Evolutionary conservation across 768 basidiomycete species (phyloP).

Genomic region (Tremella fuciformis): DNA sequence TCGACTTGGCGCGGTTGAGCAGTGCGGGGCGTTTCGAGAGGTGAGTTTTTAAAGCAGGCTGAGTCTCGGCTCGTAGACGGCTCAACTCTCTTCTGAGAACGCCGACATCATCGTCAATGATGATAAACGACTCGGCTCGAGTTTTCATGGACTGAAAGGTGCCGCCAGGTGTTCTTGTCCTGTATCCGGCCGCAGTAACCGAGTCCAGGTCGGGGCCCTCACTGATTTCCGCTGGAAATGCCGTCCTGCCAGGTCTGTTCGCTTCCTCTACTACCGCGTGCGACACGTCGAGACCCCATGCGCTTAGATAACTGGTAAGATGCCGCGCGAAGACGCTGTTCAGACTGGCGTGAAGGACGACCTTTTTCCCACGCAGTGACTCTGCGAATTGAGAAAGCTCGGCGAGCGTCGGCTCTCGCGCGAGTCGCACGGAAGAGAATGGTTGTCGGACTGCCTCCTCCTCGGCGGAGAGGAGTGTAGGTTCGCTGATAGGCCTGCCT

Average conservation of each 20-base stretch:
- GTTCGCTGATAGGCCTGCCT: conserved; percentile 58
- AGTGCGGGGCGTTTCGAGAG: conserved; percentile 45
- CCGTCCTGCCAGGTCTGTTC: conserved; percentile 6
- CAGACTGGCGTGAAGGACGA: conserved; percentile 78
- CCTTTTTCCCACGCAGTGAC: conserved; percentile 75
- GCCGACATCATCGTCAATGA: conserved; percentile 88
- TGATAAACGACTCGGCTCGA: conserved; percentile 59
- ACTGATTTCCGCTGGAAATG: neutral
- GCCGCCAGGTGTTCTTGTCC: conserved; percentile 9
- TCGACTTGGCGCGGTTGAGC: conserved; percentile 59
- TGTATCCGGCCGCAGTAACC: conserved; percentile 17
- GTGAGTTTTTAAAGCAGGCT: conserved; percentile 35
- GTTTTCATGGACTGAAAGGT: neutral
- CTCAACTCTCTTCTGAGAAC: conserved; percentile 73
- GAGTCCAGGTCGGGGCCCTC: conserved; percentile 17
- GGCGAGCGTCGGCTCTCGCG: conserved; percentile 72
- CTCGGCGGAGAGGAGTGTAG: conserved; percentile 55
- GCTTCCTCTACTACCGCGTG: conserved; percentile 58
- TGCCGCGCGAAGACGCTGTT: conserved; percentile 86
- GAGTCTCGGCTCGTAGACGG: conserved; percentile 58
- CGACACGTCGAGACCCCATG: conserved; percentile 92
- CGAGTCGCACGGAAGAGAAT: conserved; percentile 58
- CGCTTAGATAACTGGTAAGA: conserved; percentile 84
- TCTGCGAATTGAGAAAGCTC: conserved; percentile 78
- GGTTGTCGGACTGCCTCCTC: conserved; percentile 57